These are phyloP conservation scores for Corymbia citriodora DNA, from an alignment of 441 rosid species.

Conservation along the genomic window DNA sequence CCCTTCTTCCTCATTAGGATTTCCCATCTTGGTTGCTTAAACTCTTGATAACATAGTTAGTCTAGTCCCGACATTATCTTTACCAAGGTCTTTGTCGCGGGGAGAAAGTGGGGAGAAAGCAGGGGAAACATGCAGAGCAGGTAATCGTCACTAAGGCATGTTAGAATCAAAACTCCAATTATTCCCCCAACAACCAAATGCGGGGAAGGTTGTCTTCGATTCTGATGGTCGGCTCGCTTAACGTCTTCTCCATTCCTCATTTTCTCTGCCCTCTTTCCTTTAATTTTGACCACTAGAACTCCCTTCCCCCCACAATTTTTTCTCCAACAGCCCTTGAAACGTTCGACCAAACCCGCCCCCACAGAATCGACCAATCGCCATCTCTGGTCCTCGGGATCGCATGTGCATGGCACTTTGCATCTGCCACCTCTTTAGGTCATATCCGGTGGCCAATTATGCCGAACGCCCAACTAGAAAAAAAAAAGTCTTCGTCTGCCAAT, in stretches of 20 bases:
- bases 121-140: not conserved
- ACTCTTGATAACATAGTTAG: not conserved
- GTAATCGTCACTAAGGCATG: not conserved
- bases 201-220: not conserved
- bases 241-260: not conserved
- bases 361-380: not conserved
- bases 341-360: not conserved
- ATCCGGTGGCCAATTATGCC: not conserved
- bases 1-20: not conserved
- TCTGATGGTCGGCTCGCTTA: not conserved
- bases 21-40: not conserved
- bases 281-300: not conserved
- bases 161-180: not conserved
- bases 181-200: not conserved
- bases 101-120: not conserved
- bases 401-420: not conserved
- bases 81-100: not conserved
- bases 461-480: not conserved
- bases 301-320: not conserved
- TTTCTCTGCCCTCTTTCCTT: not conserved
- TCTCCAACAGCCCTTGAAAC: not conserved
- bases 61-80: not conserved
- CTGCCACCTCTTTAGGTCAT: not conserved
- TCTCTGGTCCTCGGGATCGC: not conserved
- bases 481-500: not conserved